phyloP scores from a whole-genome alignment of 208 protist species.

The Acanthamoeba castellanii region DNA sequence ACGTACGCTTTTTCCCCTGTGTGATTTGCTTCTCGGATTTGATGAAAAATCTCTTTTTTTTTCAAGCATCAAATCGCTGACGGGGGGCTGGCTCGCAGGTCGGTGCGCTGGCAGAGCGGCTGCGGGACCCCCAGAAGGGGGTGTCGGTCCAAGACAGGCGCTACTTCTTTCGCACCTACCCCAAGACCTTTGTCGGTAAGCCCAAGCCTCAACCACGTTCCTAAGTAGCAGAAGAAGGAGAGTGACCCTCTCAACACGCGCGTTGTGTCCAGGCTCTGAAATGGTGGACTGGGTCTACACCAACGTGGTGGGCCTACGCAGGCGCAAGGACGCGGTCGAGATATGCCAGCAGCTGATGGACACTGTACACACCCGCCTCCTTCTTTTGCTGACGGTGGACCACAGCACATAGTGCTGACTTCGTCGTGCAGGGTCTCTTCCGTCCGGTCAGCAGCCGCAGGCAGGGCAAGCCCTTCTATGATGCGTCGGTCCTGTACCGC shows the following conservation, averaged over 20 bases:
- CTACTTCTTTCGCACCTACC: constrained; percentile 32
- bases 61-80: too few species aligned
- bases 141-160: constrained; percentile 31
- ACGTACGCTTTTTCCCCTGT: not conserved
- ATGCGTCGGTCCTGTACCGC: constrained; percentile 46
- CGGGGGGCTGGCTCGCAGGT: not conserved
- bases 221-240: not conserved
- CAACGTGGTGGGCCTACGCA: constrained; percentile 3
- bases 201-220: not conserved
- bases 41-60: not conserved
- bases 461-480: constrained; percentile 25
- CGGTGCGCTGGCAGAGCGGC: constrained; percentile 40
- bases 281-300: constrained; percentile 36
- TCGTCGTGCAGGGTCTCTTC: not conserved
- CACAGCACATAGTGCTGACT: not conserved
- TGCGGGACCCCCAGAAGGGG: constrained; percentile 27
- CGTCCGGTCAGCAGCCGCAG: not conserved
- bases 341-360: constrained; percentile 47
- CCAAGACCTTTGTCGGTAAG: constrained; percentile 32
- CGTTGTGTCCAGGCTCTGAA: not conserved
- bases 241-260: too few species aligned
- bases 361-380: not conserved
- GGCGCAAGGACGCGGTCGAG: not conserved
- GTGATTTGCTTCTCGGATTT: not conserved
- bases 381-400: not conserved